Evolutionary conservation across 2,329 filamentous ascomycete genomes (phyloP).

Genomic region (Exophiala viscosa): DNA sequence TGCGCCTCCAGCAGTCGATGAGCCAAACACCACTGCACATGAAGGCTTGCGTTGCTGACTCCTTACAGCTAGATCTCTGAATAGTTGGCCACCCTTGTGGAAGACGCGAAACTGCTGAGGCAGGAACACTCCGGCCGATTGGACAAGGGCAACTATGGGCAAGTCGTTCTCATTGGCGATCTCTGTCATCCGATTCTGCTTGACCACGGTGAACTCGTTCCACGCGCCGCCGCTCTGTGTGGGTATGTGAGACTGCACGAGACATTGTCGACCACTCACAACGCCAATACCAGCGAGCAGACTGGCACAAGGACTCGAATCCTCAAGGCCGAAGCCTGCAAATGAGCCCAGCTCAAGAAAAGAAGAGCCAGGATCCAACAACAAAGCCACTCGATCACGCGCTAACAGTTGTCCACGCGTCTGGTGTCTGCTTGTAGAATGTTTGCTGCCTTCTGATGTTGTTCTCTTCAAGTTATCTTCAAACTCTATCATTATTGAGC

Average conservation of each 20-base stretch:
- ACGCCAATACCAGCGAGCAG: slow-evolving; percentile 40
- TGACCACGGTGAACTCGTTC: slow-evolving; percentile 39
- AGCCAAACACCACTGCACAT: slow-evolving; percentile 45
- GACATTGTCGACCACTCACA: slow-evolving; percentile 36
- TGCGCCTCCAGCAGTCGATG: slow-evolving; percentile 43
- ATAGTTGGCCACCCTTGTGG: slow-evolving; percentile 42
- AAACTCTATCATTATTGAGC: slow-evolving; percentile 34
- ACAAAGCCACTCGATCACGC: slow-evolving; percentile 37
- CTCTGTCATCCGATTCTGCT: slow-evolving; percentile 38
- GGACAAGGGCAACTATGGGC: slow-evolving; percentile 39
- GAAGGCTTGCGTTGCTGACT: slow-evolving; percentile 38
- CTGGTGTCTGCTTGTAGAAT: slow-evolving; percentile 32
- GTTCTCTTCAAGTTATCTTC: slow-evolving; percentile 31
- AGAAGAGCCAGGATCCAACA: slow-evolving; percentile 39
- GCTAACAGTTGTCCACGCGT: slow-evolving; percentile 34
- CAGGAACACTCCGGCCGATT: slow-evolving; percentile 43
- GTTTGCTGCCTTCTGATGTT: slow-evolving; percentile 32
- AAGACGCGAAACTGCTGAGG: slow-evolving; percentile 47
- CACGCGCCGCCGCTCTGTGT: slow-evolving; percentile 43
- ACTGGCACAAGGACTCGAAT: slow-evolving; percentile 38
- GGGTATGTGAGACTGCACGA: slow-evolving; percentile 43
- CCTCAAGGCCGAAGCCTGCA: slow-evolving; percentile 36
- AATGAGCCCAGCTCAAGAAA: slow-evolving; percentile 41
- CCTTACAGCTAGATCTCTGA: slow-evolving; percentile 40
- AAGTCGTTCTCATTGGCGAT: slow-evolving; percentile 41